These are phyloP conservation scores for Trichophyton verrucosum DNA, from an alignment of 2,329 filamentous ascomycete genomes.

Conservation along the genomic window DNA sequence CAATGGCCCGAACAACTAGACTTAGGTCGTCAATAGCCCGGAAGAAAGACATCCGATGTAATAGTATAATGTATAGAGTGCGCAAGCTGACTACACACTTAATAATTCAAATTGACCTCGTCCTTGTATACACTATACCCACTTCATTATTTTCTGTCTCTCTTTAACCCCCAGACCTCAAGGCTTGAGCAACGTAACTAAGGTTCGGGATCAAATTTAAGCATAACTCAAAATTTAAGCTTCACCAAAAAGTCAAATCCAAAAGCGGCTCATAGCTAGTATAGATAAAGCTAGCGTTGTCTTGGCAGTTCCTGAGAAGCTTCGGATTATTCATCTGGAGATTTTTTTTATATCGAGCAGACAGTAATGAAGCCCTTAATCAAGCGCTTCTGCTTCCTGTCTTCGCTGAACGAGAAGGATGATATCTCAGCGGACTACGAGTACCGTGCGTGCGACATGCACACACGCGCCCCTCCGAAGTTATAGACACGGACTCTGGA, in stretches of 20 bases:
- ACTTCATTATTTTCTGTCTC: neutral
- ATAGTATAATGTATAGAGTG: neutral
- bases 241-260: neutral
- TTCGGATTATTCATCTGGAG: neutral
- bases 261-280: neutral
- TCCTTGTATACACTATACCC: neutral
- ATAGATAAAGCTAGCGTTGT: neutral
- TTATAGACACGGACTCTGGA: constrained; percentile 13
- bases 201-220: neutral
- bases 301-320: neutral
- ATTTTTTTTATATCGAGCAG: constrained; percentile 1
- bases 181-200: neutral
- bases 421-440: constrained; percentile 24
- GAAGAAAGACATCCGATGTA: neutral
- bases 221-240: neutral
- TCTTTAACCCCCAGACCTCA: neutral
- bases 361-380: neutral
- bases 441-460: constrained; percentile 20
- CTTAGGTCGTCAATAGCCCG: neutral
- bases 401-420: constrained; percentile 16
- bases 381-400: neutral
- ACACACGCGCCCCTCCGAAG: constrained; percentile 20
- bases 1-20: constrained; percentile 4
- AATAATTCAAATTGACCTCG: neutral
- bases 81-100: too few relatives aligned